Percentiles rank a stretch among this genome's conserved stretches.
These are phyloP conservation scores for Rhizopogon vesiculosus DNA, from an alignment of 768 basidiomycete genomes.

Conservation along the genomic window DNA sequence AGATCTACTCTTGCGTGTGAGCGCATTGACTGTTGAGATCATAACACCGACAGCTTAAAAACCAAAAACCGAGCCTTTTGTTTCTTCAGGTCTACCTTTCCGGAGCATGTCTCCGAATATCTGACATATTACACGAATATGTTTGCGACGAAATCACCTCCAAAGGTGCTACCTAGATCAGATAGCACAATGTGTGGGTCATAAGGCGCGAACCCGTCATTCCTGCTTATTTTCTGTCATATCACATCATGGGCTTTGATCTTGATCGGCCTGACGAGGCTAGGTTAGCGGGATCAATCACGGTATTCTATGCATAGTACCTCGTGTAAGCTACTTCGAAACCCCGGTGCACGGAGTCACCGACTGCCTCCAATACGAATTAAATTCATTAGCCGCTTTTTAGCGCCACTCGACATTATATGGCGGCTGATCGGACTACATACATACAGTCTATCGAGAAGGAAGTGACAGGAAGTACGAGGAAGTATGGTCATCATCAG, in stretches of 20 bases:
- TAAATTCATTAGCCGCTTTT: not conserved
- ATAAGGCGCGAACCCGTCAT: not conserved
- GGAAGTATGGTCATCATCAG: not conserved
- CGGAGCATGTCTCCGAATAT: not conserved
- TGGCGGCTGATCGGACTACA: not conserved
- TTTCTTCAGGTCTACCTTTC: not conserved
- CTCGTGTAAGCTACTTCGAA: not conserved
- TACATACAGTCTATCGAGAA: not conserved
- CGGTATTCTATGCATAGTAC: not conserved
- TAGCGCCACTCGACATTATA: not conserved
- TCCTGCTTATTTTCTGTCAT: not conserved
- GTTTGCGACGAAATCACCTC: not conserved
- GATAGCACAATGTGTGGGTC: not conserved
- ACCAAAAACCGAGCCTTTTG: not conserved
- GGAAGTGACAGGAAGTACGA: not conserved
- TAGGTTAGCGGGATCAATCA: not conserved
- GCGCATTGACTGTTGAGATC: not conserved
- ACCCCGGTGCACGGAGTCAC: not conserved
- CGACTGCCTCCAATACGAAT: not conserved
- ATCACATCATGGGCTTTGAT: not conserved
- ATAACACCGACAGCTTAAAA: not conserved
- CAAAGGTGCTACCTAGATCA: not conserved
- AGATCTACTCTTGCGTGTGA: not conserved
- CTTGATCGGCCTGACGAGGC: not conserved
- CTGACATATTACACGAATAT: not conserved